These are phyloP conservation scores for Aspergillus pseudotamarii DNA, from an alignment of 2,329 filamentous ascomycete species.

Conservation along the genomic window DNA sequence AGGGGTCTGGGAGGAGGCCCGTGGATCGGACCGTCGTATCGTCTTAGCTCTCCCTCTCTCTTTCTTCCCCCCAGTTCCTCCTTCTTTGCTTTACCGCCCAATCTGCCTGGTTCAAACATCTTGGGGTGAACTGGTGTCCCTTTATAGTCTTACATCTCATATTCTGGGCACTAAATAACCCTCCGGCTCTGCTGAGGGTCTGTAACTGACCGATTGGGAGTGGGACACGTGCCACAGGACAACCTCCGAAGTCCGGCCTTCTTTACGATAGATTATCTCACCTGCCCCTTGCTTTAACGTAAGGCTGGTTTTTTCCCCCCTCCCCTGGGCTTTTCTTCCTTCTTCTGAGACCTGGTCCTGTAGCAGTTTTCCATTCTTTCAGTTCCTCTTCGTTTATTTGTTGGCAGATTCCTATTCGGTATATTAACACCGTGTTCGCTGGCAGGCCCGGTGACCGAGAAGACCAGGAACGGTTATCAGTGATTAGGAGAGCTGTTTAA, in stretches of 20 bases:
- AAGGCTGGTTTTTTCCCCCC: background rate
- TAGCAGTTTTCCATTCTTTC: background rate
- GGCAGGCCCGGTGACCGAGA: slow-evolving; percentile 14
- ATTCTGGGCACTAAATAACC: background rate
- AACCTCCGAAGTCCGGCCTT: slow-evolving; percentile 31
- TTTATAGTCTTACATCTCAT: background rate
- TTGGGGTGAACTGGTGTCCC: background rate
- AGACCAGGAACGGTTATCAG: background rate
- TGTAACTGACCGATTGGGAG: slow-evolving; percentile 6
- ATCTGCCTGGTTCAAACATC: background rate
- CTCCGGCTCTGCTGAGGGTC: background rate
- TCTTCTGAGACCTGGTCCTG: background rate
- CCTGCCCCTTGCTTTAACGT: slow-evolving; percentile 4
- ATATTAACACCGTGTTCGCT: slow-evolving; percentile 6
- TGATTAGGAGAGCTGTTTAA: background rate
- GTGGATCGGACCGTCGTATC: slow-evolving; percentile 4
- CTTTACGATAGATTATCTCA: slow-evolving; percentile 6
- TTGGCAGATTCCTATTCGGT: background rate
- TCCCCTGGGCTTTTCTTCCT: slow-evolving; percentile 8
- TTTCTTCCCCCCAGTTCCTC: background rate
- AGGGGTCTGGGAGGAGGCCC: slow-evolving; percentile 1
- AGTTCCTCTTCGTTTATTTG: background rate
- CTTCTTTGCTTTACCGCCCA: background rate
- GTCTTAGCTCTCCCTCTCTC: background rate
- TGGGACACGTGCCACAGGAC: slow-evolving; percentile 29